A percentile compares a stretch with the other conserved stretches of the same genome.
These are phyloP conservation scores for Bryopsis sp. DNA, from an alignment of 139 green algal genomes.

Conservation along the genomic window DNA sequence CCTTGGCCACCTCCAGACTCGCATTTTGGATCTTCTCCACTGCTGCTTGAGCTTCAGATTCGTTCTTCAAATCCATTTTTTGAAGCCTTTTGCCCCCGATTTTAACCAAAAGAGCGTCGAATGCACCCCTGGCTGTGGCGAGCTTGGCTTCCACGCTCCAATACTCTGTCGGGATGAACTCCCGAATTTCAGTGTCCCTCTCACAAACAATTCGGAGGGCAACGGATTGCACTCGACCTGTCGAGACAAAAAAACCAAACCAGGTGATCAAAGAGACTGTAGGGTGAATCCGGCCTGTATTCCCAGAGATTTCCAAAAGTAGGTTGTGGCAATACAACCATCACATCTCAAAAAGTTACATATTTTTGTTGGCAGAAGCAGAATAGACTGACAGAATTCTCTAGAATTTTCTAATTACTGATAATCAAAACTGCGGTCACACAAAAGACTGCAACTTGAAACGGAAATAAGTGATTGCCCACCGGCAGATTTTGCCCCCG, in stretches of 20 bases:
- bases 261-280: too few relatives aligned
- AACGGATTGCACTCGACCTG: slow-evolving; percentile 77
- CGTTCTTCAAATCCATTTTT: neutral
- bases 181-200: slow-evolving; percentile 59
- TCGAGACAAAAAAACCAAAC: slow-evolving; percentile 12
- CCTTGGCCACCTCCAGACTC: neutral
- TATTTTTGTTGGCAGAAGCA: too few relatives aligned
- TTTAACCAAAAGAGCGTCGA: neutral
- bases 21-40: slow-evolving; percentile 11
- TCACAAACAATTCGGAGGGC: slow-evolving; percentile 77
- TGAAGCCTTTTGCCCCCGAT: slow-evolving; percentile 16
- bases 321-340: too few relatives aligned
- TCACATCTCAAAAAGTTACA: too few relatives aligned
- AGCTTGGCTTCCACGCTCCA: slow-evolving; percentile 43
- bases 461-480: too few relatives aligned
- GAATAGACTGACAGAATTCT: too few relatives aligned
- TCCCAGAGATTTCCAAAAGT: too few relatives aligned
- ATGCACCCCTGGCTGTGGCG: neutral
- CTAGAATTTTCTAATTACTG: too few relatives aligned
- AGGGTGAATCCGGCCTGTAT: too few relatives aligned
- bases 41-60: neutral
- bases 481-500: slow-evolving; percentile 53
- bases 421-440: too few relatives aligned
- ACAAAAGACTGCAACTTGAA: too few relatives aligned
- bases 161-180: slow-evolving; percentile 53